Conservation (phyloP, 1,139 yeast genomes). For the Debaryomyces nepalensis region DNA sequence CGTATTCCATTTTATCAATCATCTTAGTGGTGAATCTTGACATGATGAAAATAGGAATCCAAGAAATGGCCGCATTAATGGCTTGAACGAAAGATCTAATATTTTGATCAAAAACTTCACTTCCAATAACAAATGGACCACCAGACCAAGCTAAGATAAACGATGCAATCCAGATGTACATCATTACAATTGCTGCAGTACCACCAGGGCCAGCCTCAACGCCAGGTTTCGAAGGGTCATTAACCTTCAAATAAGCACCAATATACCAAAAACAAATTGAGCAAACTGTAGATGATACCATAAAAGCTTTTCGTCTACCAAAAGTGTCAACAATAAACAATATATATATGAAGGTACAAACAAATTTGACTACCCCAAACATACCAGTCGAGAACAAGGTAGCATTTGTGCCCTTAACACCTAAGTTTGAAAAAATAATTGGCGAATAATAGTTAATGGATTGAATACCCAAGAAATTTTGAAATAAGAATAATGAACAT, state of each 20-base stretch:
- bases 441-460: constrained; percentile 53
- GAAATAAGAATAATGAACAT: constrained; percentile 41
- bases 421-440: constrained; percentile 42
- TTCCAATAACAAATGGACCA: constrained; percentile 49
- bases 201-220: constrained; percentile 47
- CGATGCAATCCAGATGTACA: constrained; percentile 51
- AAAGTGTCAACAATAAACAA: constrained; percentile 43
- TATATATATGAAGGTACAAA: constrained; percentile 42
- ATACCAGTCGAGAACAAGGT: constrained; percentile 48
- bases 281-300: constrained; percentile 43
- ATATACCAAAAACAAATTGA: constrained; percentile 49
- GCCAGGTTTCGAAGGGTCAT: constrained; percentile 44
- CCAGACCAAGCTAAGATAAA: constrained; percentile 51
- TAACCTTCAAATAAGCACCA: constrained; percentile 44
- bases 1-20: constrained; percentile 45
- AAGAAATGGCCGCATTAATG: constrained; percentile 47
- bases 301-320: constrained; percentile 45
- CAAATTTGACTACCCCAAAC: constrained; percentile 48
- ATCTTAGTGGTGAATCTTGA: constrained; percentile 42
- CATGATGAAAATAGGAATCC: constrained; percentile 51
- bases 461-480: constrained; percentile 52
- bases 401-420: constrained; percentile 45
- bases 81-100: constrained; percentile 49
- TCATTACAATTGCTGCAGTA: constrained; percentile 47
- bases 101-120: constrained; percentile 48